phyloP scores from a whole-genome alignment of 225 moss, liverwort and hornwort species.

The Antitrichia curtipendula region DNA sequence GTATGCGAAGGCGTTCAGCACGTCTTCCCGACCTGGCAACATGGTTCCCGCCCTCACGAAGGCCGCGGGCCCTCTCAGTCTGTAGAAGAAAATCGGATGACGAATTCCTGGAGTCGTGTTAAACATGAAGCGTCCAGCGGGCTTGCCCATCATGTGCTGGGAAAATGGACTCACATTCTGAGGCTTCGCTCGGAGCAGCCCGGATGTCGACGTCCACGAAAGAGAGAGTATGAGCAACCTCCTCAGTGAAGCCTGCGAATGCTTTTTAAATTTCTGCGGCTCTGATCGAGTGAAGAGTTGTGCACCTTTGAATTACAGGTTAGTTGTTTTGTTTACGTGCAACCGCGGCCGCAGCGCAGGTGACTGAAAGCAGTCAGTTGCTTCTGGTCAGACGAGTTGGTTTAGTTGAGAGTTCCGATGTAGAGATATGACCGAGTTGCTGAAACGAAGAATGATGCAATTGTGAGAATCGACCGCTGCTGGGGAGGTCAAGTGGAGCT shows the following conservation, averaged over 20 bases:
- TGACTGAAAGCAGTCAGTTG: neutral
- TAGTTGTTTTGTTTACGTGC: neutral
- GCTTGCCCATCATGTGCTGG: too few species aligned
- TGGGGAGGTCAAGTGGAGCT: neutral
- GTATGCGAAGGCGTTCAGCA: conserved; percentile 17
- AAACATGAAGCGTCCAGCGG: neutral
- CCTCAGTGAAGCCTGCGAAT: neutral
- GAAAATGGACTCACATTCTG: neutral
- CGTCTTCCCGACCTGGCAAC: neutral
- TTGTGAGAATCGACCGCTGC: neutral
- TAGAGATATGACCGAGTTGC: neutral
- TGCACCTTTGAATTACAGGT: neutral
- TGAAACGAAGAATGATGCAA: neutral
- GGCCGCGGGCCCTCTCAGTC: neutral
- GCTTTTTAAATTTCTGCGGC: neutral
- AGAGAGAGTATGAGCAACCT: neutral
- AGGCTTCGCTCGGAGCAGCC: neutral
- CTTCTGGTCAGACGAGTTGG: neutral
- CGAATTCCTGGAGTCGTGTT: neutral
- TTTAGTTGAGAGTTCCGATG: neutral
- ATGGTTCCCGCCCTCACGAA: conserved; percentile 13
- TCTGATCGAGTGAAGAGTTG: neutral
- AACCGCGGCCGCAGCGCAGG: neutral
- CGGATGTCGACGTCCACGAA: neutral
- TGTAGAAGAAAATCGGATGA: neutral